A percentile compares a stretch with the other conserved stretches of the same genome.
phyloP scores from a whole-genome alignment of 345 rosid genomes.

The Populus deltoides region DNA sequence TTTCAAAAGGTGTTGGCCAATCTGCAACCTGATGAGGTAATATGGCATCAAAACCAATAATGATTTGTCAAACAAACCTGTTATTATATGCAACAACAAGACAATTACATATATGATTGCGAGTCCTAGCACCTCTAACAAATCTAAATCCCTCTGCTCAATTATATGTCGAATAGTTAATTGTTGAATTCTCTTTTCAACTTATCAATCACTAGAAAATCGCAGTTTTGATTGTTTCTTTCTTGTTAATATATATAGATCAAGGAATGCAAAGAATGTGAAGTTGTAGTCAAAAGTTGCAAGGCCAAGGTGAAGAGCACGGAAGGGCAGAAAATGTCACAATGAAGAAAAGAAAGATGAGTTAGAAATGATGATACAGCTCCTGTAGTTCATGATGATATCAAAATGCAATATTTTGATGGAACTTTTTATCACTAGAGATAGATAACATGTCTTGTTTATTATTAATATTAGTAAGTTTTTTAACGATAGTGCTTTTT shows the following conservation, averaged over 20 bases:
- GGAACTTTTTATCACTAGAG: background rate
- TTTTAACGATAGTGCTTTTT: too few relatives aligned
- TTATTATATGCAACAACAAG: background rate
- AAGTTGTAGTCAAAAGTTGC: background rate
- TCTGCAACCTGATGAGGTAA: background rate
- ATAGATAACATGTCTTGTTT: background rate
- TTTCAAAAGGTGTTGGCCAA: background rate
- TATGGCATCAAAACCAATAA: background rate
- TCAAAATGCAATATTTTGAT: background rate
- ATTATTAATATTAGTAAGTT: too few relatives aligned
- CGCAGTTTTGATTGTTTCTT: background rate
- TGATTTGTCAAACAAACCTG: background rate
- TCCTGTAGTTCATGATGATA: background rate
- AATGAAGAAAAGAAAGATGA: background rate
- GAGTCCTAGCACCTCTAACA: too few relatives aligned
- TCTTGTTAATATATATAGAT: background rate
- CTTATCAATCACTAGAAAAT: background rate
- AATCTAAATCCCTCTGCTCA: too few relatives aligned
- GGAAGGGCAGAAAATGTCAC: background rate
- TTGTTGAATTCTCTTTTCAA: background rate
- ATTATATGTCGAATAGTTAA: too few relatives aligned
- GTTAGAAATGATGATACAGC: background rate
- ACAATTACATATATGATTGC: background rate
- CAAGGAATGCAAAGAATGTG: background rate
- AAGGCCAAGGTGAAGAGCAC: background rate